Evolutionary conservation across 495 filamentous ascomycete species (phyloP).

Genomic region (Arthonia radiata): DNA sequence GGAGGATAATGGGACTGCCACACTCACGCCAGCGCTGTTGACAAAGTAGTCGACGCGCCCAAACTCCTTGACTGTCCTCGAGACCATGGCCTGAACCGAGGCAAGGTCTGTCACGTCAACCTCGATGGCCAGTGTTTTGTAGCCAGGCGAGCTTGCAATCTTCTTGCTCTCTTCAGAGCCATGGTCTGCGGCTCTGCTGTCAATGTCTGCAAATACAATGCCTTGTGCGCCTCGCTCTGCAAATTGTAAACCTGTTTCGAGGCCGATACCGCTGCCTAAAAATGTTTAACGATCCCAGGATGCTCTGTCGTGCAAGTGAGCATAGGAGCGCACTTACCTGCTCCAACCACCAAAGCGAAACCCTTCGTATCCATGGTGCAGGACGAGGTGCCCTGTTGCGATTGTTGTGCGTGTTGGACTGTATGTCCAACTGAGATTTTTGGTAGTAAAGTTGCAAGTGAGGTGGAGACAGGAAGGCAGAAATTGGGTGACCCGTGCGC

Average conservation of each 20-base stretch:
- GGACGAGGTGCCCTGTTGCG: no score
- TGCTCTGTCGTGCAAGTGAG: no score
- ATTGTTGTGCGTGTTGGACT: no score
- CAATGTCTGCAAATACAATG: slow-evolving; percentile 17
- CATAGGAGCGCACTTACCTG: no score
- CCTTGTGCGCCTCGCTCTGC: slow-evolving; percentile 14
- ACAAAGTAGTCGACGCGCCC: slow-evolving; percentile 17
- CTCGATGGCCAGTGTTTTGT: slow-evolving; percentile 8
- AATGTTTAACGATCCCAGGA: no score
- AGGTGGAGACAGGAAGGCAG: no score
- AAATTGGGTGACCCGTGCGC: no score
- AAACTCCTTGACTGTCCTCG: slow-evolving; percentile 9
- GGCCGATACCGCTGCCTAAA: slow-evolving; percentile 15
- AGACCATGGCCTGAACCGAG: slow-evolving; percentile 12
- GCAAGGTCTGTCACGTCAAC: slow-evolving; percentile 12
- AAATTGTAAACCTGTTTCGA: slow-evolving; percentile 10
- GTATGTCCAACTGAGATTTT: no score
- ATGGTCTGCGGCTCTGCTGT: slow-evolving; percentile 9
- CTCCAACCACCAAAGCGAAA: no score
- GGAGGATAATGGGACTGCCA: no score
- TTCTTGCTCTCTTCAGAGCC: slow-evolving; percentile 9
- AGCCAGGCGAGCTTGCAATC: slow-evolving; percentile 10
- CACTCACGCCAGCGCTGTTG: slow-evolving; percentile 15
- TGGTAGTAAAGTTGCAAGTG: no score
- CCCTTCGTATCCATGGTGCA: no score